These are phyloP conservation scores for Malassezia japonica DNA, from an alignment of 1,284 basidiomycete genomes.

Conservation along the genomic window DNA sequence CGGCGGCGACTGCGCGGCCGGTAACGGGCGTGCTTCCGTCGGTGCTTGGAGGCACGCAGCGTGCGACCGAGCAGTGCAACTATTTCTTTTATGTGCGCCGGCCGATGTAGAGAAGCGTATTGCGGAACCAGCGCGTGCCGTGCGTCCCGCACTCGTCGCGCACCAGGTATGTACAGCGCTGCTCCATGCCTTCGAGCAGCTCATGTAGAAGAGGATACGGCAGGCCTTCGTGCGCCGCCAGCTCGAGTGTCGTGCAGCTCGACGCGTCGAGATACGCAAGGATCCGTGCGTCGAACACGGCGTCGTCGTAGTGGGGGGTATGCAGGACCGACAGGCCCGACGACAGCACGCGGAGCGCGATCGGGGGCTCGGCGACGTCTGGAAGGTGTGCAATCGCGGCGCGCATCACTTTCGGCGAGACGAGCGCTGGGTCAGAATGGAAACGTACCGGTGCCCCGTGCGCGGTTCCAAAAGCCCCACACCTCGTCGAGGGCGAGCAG, in stretches of 20 bases:
- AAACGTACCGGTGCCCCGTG: constrained; percentile 73
- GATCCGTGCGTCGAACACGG: constrained; percentile 26
- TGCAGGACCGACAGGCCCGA: constrained; percentile 71
- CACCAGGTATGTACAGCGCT: constrained; percentile 23
- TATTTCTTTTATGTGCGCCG: constrained; percentile 46
- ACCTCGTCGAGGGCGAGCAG: constrained; percentile 82
- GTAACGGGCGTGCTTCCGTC: constrained; percentile 1
- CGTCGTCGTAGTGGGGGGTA: constrained; percentile 56
- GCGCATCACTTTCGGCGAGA: constrained; percentile 75
- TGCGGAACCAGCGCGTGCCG: constrained; percentile 33
- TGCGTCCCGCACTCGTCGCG: constrained; percentile 35
- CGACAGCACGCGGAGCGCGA: constrained; percentile 61
- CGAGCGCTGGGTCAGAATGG: constrained; percentile 56
- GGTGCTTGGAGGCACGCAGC: constrained; percentile 8
- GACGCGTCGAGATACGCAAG: constrained; percentile 18
- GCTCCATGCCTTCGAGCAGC: constrained; percentile 34
- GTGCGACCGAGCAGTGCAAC: constrained; percentile 31
- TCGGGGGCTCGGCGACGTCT: constrained; percentile 59
- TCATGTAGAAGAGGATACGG: constrained; percentile 32
- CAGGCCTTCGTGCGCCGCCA: constrained; percentile 28
- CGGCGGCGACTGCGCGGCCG: constrained; percentile 6
- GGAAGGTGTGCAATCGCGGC: constrained; percentile 64
- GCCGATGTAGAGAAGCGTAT: constrained; percentile 21
- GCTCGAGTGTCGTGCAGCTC: constrained; percentile 28
- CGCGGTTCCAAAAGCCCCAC: constrained; percentile 96